Evolutionary conservation across 441 rosid species (phyloP), one percentile per base, ranked within the genome.

Genomic region (Euphorbia schlechtendalii): DNA sequence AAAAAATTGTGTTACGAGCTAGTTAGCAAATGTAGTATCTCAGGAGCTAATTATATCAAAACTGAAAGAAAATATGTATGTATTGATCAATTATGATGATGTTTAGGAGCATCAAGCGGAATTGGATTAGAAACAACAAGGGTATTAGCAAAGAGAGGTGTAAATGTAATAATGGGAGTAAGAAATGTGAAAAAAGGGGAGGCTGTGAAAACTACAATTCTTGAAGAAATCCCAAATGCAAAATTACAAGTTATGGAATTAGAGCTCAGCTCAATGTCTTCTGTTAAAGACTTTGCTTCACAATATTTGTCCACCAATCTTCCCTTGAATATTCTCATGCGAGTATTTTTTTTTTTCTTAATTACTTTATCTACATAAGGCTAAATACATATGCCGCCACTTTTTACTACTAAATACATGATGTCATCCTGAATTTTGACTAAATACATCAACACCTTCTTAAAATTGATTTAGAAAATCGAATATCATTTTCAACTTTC

Each of bases 271-370:
- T 64, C 72, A 13, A 18, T 73, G 41, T 68, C 66, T 43, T 70
- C 80, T 1, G 72, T 73, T 4, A 48, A 70, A 22, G 73, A 73
- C 13, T 75, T 78, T 21, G 72, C 74, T 0, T 43, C 76, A 15
- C 70, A 75, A 11, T 76, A 46, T 15, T 59, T 61, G 18, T 59
- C 77, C 40, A 54, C 46, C 0, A 75, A 54, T 30, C 80, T 68
- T 59, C 76, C 76, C 13, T 65, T 75, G 38, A 73, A 73, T 61
- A 54, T 79, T 52, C 78, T 76, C 40, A 73, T 79, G 80, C 69
- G 71, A 73, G 75, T 58, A n/a, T 34, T 17, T 7, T 32, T 32
- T 3, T 3, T 32, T 32, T 2, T 32, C 3, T 32, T 3, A 3
- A 32, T 32, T 7, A n/a, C n/a, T n/a, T n/a, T 32, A 32, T 7